Evolutionary conservation across 2,329 filamentous ascomycete genomes (phyloP), one percentile per base, ranked within the genome.

Genomic region (Beauveria sp.): DNA sequence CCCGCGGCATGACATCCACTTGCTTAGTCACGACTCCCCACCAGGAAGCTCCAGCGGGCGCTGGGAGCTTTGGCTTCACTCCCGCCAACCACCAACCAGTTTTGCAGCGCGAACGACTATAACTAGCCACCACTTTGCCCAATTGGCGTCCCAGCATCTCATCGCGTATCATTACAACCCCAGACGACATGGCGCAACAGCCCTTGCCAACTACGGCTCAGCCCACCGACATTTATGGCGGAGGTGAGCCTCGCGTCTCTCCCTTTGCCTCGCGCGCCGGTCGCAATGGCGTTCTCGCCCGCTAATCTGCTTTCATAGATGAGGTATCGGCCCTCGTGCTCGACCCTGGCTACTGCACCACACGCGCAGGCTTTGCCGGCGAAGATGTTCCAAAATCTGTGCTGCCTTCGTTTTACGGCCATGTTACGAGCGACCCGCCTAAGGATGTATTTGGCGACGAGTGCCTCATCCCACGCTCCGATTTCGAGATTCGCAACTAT

Each of bases 271-370:
- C 53, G 55, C 56, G 59, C 51, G 46, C 49, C 26, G 1, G 43
- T 54, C 51, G 51, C 57, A 50, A 62, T 62, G 40, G 57, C 34
- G 20, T 43, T 40, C 4, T 49, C 22, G 40, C 60, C 61, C 38
- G 57, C 50, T 49, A 46, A 50, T 46, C 62, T 60, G 38, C 56
- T 65, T 58, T 59, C 63, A 62, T 69, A 96, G 95, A 99, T 80
- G 95, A 99, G 80, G 93, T 99, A 66, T 96, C 93, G 42, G 96
- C 96, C 58, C 89, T 99, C 68, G 91, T 99, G 43, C 90, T 99
- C 72, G 95, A 99, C 73, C 90, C 95, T 3, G 95, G 96, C 65
- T 97, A 92, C 78, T 91, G 90, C 71, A 88, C 87, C 68, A 93
- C 90, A 46, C 92, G 96, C 76, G 95, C 93, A 64, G 95, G 95